Evolutionary conservation across 768 basidiomycete species (phyloP).

Genomic region (Boletus subparvulus): DNA sequence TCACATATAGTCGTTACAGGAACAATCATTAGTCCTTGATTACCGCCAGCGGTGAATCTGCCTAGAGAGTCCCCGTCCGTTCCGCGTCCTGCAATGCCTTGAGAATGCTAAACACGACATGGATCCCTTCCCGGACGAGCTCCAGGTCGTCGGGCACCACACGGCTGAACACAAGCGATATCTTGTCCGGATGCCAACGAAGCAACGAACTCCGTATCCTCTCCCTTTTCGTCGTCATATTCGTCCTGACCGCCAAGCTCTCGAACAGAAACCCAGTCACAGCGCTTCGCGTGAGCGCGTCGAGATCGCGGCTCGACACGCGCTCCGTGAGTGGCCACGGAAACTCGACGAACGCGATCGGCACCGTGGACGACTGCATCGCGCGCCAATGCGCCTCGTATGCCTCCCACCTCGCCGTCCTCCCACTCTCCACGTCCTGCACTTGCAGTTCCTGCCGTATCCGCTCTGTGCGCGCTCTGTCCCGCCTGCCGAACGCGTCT

Average conservation of each 20-base stretch:
- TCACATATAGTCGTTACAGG: neutral
- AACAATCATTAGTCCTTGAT: neutral
- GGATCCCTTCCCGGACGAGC: constrained; percentile 46
- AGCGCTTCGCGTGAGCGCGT: constrained; percentile 37
- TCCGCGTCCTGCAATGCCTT: constrained; percentile 35
- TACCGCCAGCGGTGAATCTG: constrained; percentile 11
- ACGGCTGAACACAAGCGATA: constrained; percentile 42
- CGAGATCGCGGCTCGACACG: constrained; percentile 19
- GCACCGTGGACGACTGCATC: constrained; percentile 32
- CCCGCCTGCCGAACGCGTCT: constrained; percentile 48
- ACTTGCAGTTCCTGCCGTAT: constrained; percentile 48
- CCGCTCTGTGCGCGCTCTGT: constrained; percentile 48
- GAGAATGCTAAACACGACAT: constrained; percentile 40
- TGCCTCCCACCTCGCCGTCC: constrained; percentile 45
- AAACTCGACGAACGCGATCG: constrained; percentile 49
- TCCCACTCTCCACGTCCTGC: constrained; percentile 41
- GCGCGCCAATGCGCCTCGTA: constrained; percentile 55
- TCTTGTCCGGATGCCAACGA: constrained; percentile 71
- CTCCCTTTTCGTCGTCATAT: constrained; percentile 46
- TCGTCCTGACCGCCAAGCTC: constrained; percentile 41
- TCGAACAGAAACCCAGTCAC: constrained; percentile 54
- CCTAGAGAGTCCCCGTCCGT: constrained; percentile 17
- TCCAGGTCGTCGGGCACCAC: constrained; percentile 46
- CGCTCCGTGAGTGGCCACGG: constrained; percentile 56
- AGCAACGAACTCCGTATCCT: constrained; percentile 59